These are phyloP conservation scores for Salvia sclarea DNA, from an alignment of 305 asterid genomes.

Conservation along the genomic window DNA sequence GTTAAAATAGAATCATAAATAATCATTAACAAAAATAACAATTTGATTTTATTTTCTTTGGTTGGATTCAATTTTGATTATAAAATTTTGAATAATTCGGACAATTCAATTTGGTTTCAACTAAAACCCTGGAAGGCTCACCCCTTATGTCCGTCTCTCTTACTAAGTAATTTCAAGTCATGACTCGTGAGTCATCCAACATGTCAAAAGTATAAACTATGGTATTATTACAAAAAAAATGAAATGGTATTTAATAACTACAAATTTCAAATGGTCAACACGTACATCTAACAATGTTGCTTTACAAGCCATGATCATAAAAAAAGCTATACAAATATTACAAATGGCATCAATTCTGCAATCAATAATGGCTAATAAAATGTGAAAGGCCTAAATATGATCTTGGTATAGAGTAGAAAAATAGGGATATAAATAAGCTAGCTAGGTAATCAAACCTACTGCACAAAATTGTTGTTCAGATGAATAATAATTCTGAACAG, in stretches of 20 bases:
- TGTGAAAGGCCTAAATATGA: conserved; percentile 28
- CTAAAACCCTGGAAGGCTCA: no score
- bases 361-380: background rate
- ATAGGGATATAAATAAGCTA: conserved; percentile 14
- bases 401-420: conserved; percentile 22
- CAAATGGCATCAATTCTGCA: conserved; percentile 18
- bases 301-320: background rate
- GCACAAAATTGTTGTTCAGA: conserved; percentile 51
- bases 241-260: background rate
- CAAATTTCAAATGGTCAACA: background rate
- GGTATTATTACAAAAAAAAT: background rate
- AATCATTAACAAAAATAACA: no score
- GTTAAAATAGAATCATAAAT: no score
- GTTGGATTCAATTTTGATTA: no score
- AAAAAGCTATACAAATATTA: conserved; percentile 35
- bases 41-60: no score
- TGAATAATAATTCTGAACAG: conserved; percentile 33
- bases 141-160: no score
- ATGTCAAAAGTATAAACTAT: background rate
- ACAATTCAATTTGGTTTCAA: no score
- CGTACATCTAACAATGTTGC: background rate
- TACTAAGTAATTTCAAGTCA: no score
- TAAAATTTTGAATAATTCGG: no score
- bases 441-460: conserved; percentile 29
- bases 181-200: no score